These are phyloP conservation scores for Pichia kluyveri DNA, from an alignment of 805 yeast species.

Conservation along the genomic window DNA sequence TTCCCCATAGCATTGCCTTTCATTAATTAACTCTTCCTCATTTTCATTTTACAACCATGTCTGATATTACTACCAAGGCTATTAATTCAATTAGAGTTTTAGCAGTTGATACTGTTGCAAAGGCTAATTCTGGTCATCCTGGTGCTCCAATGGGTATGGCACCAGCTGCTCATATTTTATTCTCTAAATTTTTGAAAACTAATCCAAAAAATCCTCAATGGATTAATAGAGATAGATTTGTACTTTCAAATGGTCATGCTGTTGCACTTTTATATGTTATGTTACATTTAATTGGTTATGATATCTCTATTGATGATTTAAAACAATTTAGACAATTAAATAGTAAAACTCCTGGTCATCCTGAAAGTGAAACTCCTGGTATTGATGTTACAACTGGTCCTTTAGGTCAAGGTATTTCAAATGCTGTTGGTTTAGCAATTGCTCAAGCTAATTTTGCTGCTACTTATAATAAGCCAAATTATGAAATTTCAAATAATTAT, in stretches of 20 bases:
- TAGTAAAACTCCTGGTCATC: slow-evolving; percentile 96
- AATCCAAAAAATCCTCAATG: slow-evolving; percentile 89
- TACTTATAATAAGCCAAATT: slow-evolving; percentile 83
- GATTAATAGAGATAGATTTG: slow-evolving; percentile 94
- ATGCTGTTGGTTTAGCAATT: slow-evolving; percentile 94
- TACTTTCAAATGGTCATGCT: slow-evolving; percentile 94
- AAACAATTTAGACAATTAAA: slow-evolving; percentile 82
- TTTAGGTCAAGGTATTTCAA: slow-evolving; percentile 93
- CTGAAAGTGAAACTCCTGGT: slow-evolving; percentile 87
- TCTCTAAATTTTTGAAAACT: slow-evolving; percentile 62
- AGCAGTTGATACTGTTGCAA: slow-evolving; percentile 78
- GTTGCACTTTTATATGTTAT: slow-evolving; percentile 81
- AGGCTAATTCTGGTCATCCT: slow-evolving; percentile 96
- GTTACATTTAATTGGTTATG: slow-evolving; percentile 81
- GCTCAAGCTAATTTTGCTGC: slow-evolving; percentile 92
- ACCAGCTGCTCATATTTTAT: slow-evolving; percentile 85
- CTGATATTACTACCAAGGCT: slow-evolving; percentile 63
- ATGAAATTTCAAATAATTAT: slow-evolving; percentile 61
- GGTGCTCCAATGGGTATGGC: slow-evolving; percentile 99
- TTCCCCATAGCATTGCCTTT: too few species aligned
- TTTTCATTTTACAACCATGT: slow-evolving; percentile 13
- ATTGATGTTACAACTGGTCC: slow-evolving; percentile 98
- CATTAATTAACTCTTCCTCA: too few species aligned
- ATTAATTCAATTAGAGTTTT: slow-evolving; percentile 82
- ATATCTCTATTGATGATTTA: slow-evolving; percentile 72